Percentiles rank a stretch among this genome's conserved stretches.
Evolutionary conservation across 129 eudicot genomes (phyloP).

Genomic region (Sambucus nigra): DNA sequence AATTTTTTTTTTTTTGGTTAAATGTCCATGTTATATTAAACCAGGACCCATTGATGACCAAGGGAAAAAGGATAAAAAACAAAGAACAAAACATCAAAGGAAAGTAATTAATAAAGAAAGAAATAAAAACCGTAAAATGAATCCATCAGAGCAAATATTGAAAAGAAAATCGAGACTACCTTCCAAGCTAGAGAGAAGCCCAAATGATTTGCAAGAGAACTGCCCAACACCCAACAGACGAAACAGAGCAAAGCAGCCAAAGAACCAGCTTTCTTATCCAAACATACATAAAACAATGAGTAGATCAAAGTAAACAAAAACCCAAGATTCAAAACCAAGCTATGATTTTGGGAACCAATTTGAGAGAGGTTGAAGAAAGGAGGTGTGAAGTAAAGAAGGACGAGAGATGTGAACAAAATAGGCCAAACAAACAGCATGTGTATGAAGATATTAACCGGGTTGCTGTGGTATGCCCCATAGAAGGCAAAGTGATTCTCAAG

Average conservation of each 20-base stretch:
- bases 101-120: neutral
- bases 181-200: slow-evolving; percentile 75
- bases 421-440: slow-evolving; percentile 96
- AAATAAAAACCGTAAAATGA: too few relatives aligned
- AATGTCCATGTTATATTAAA: too few relatives aligned
- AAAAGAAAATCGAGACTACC: slow-evolving; percentile 30
- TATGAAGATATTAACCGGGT: slow-evolving; percentile 64
- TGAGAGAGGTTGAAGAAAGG: slow-evolving; percentile 27
- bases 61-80: neutral
- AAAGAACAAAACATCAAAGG: neutral
- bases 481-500: slow-evolving; percentile 84
- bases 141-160: neutral
- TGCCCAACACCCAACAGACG: slow-evolving; percentile 53
- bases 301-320: slow-evolving; percentile 49
- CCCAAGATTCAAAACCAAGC: slow-evolving; percentile 49
- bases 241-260: slow-evolving; percentile 61
- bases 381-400: slow-evolving; percentile 60
- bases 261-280: slow-evolving; percentile 70
- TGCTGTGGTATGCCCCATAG: slow-evolving; percentile 91
- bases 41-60: neutral
- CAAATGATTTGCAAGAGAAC: slow-evolving; percentile 43
- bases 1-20: too few relatives aligned
- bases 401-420: slow-evolving; percentile 41
- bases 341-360: slow-evolving; percentile 10
- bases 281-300: slow-evolving; percentile 38